Conservation (phyloP, 140 eudicot species). For the Bidens hawaiensis region DNA sequence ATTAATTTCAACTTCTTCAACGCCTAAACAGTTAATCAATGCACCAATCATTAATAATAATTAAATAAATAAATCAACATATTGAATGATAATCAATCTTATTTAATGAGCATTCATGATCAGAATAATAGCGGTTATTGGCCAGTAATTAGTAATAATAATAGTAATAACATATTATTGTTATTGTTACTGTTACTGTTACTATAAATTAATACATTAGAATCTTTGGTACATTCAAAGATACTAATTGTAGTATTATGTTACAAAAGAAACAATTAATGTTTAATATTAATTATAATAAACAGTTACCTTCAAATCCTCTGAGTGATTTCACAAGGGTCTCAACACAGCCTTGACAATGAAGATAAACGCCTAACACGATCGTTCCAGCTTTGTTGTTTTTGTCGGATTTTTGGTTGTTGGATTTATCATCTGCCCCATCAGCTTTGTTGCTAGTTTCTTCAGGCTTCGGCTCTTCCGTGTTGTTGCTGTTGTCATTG, state of each 20-base stretch:
- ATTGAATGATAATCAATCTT: too few species aligned
- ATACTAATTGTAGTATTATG: too few species aligned
- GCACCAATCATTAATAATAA: neutral
- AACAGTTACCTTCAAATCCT: constrained; percentile 37
- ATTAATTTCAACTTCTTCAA: constrained; percentile 51
- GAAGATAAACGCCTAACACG: constrained; percentile 39
- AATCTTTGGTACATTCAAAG: too few species aligned
- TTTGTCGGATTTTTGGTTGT: neutral
- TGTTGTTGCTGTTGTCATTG: neutral
- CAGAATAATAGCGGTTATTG: neutral
- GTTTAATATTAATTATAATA: too few species aligned
- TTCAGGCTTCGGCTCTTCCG: too few species aligned
- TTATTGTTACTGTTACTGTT: too few species aligned
- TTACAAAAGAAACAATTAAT: too few species aligned
- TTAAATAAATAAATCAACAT: neutral
- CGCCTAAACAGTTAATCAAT: constrained; percentile 60
- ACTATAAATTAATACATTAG: too few species aligned
- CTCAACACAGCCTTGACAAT: constrained; percentile 47
- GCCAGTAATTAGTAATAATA: neutral
- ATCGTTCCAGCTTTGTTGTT: constrained; percentile 23
- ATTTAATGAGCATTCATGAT: neutral
- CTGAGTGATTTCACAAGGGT: constrained; percentile 35
- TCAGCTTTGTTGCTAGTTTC: too few species aligned
- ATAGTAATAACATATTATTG: too few species aligned
- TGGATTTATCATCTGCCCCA: constrained; percentile 12